phyloP scores from a whole-genome alignment of 169 alveolate species.

The Amoebophrya sp. region DNA sequence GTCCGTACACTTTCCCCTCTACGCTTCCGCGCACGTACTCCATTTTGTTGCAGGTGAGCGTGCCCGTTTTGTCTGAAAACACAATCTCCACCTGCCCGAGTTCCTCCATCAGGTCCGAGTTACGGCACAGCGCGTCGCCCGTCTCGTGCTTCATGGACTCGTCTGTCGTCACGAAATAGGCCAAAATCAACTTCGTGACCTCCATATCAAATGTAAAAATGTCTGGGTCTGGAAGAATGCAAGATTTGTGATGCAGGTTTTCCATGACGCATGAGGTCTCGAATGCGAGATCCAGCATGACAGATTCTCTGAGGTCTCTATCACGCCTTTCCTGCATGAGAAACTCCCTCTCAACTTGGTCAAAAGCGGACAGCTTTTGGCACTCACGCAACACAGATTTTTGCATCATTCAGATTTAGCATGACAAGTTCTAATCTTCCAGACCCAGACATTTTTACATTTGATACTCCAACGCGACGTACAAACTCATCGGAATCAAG shows the following conservation, averaged over 20 bases:
- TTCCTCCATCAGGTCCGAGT: slow-evolving; percentile 67
- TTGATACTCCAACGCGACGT: neutral
- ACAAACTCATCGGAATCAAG: neutral
- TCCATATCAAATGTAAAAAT: no score
- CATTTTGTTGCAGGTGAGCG: slow-evolving; percentile 75
- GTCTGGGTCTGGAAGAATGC: no score
- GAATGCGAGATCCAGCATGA: no score
- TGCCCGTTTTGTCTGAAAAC: slow-evolving; percentile 97
- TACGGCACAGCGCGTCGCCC: neutral
- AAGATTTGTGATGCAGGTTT: no score
- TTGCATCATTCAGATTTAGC: no score
- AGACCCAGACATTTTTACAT: neutral
- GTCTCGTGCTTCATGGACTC: neutral
- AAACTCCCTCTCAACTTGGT: no score
- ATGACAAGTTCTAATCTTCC: no score
- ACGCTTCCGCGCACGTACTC: slow-evolving; percentile 49
- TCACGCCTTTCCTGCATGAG: no score
- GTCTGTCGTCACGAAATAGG: neutral
- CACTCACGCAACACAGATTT: no score
- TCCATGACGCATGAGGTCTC: no score
- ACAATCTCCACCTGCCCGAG: slow-evolving; percentile 91
- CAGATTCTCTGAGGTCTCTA: no score
- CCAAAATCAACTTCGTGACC: neutral
- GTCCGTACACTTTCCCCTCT: neutral
- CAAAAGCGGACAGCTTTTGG: no score